These are phyloP conservation scores for Spergularia marina DNA, from an alignment of 148 eudicot species.

Conservation along the genomic window DNA sequence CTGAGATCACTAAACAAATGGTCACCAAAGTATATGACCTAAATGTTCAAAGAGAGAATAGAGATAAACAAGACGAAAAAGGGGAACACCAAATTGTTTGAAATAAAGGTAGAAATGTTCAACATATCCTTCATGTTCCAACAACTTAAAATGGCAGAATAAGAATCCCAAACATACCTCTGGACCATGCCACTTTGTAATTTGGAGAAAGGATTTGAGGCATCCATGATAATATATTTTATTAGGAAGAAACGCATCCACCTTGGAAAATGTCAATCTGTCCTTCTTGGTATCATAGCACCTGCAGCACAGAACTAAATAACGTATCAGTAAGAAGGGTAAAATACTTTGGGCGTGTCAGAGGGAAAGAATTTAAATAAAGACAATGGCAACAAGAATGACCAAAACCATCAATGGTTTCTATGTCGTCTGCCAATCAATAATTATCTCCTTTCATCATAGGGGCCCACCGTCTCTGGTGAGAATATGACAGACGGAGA, in stretches of 20 bases:
- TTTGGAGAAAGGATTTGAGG: constrained; percentile 83
- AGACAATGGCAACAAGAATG: neutral
- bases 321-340: constrained; percentile 6
- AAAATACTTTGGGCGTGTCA: neutral
- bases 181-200: constrained; percentile 97
- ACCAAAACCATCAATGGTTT: neutral
- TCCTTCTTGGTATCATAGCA: constrained; percentile 86
- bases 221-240: constrained; percentile 90
- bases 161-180: constrained; percentile 47
- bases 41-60: constrained; percentile 12
- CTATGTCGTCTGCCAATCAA: neutral
- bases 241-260: constrained; percentile 80
- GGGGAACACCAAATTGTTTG: constrained; percentile 5
- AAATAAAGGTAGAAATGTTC: neutral
- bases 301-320: constrained; percentile 38
- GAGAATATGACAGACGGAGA: too few species aligned
- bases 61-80: constrained; percentile 2
- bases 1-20: constrained; percentile 93
- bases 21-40: constrained; percentile 99
- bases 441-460: too few species aligned
- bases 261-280: constrained; percentile 83
- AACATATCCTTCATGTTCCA: neutral
- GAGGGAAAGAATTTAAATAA: neutral
- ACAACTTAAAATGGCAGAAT: constrained; percentile 1
- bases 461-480: too few species aligned